Percentiles rank a stretch among this genome's conserved stretches.
Conservation (phyloP, 768 basidiomycete genomes). For the Boletus speciosus region DNA sequence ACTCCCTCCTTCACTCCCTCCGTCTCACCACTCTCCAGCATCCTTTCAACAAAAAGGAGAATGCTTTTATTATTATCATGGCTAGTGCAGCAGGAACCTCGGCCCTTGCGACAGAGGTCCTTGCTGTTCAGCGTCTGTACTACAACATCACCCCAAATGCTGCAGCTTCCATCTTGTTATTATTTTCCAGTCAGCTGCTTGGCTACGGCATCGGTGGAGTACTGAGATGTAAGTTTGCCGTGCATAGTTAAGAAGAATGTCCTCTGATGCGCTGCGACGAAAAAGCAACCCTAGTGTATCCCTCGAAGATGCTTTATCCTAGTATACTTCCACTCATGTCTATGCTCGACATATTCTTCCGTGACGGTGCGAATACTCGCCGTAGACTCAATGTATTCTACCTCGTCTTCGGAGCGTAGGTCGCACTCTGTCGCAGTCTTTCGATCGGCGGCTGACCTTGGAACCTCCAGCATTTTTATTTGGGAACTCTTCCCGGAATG, state of each 20-base stretch:
- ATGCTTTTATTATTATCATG: conserved; percentile 58
- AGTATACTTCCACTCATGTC: conserved; percentile 23
- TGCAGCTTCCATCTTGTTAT: conserved; percentile 42
- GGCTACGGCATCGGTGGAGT: conserved; percentile 58
- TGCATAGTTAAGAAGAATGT: background rate
- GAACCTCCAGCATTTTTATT: conserved; percentile 31
- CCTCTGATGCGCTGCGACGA: background rate
- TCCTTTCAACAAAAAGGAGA: conserved; percentile 60
- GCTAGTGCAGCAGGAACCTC: conserved; percentile 51
- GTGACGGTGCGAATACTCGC: conserved; percentile 35
- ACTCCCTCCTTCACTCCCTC: background rate
- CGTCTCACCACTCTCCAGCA: conserved; percentile 31
- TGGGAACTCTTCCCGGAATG: conserved; percentile 29
- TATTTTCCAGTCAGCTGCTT: conserved; percentile 34
- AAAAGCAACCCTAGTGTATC: conserved; percentile 37
- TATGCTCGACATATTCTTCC: conserved; percentile 38
- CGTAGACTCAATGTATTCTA: conserved; percentile 39
- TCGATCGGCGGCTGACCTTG: background rate
- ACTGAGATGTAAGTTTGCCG: conserved; percentile 39
- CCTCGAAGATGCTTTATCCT: conserved; percentile 44
- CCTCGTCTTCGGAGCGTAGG: conserved; percentile 30
- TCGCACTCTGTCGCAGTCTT: conserved; percentile 16
- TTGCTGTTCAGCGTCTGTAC: conserved; percentile 51
- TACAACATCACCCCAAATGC: conserved; percentile 51
- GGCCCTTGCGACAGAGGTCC: conserved; percentile 51